Base-by-base conservation (phyloP, 2,329 filamentous ascomycete genomes). In the Aureobasidium sp. region DNA sequence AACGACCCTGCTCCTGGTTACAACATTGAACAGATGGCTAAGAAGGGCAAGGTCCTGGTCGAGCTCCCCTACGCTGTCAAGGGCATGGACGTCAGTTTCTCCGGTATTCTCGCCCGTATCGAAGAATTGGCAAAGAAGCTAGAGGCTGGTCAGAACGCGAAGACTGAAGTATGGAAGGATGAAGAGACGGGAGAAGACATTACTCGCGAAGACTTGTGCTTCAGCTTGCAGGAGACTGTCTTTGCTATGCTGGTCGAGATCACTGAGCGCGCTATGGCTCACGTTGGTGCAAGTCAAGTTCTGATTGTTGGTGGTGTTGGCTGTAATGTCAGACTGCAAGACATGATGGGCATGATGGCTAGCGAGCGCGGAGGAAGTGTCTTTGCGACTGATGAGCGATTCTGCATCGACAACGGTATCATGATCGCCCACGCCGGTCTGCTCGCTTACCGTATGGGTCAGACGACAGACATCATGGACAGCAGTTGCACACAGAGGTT, bases 261-360 rank as follows among this genome's bases (percentile, higher is more conserved):
- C 68, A 99, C 94, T 0, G 94, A 99, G 77, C 86, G 94, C 45
- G 94, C 94, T 34, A 99, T 99, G 94, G 94, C 94, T 11, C 94
- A 99, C 73, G 94, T 97, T 11, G 93, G 92, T 15, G 91, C 88
- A 60, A 84, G 80, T 55, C 91, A 97, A 77, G 94, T 99, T 8
- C 79, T 99, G 50, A 91, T 99, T 61, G 94, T 99, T 3, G 94
- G 94, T 42, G 94, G 94, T 27, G 94, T 99, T 1, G 94, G 94
- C 3, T 96, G 90, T 73, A 99, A 99, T 73, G 88, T 96, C 77
- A 83, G 94, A 4, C 73, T 99, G 67, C 94, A 99, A 78, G 86
- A 96, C 69, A 99, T 99, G 94, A 99, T 99, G 94, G 92, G 90
- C 16, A 80, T 88, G 50, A 99, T 99, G 94, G 93, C 92, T 16